Evolutionary conservation across 2,329 filamentous ascomycete genomes (phyloP), one percentile per base, ranked within the genome.

Genomic region (Phaeosphaeriaceae sp.): DNA sequence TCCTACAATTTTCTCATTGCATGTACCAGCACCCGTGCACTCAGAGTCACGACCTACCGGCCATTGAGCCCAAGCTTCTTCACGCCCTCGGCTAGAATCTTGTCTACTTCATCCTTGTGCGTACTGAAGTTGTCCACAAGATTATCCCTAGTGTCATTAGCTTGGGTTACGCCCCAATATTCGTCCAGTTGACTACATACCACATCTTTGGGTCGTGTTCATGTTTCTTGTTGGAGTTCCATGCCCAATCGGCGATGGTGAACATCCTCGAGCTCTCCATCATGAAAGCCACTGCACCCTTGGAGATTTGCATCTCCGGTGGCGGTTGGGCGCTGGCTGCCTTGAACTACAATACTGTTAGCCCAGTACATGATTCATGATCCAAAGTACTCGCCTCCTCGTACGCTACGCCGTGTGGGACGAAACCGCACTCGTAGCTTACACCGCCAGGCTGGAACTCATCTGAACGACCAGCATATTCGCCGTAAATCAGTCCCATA

Each of bases 361-460:
- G 46, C 19, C 47, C 7, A 4, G 15, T 19, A 17, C 15, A 9
- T 11, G 24, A 24, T 7, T 7, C 20, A 21, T 15, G n/a, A 6
- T 17, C 1, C 36, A 7, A 7, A n/a, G 13, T 11, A 45, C 56
- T 31, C 41, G 63, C 59, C 51, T 84, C 80, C 66, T 86, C 83
- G 60, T 86, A 86, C 0, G 85, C 85, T 51, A 79, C 78, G 22
- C 87, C 87, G 72, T 89, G 89, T 0, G 87, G 88, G 63, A 87
- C 88, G 86, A 91, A 91, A 17, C 89, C 66, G 68, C 91, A 91
- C 72, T 92, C 89, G 76, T 88, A 75, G 72, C 83, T 86, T 0
- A 86, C 85, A 17, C 86, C 86, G 3, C 84, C 87, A 31, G 87
- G 86, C 62, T 83, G 81, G 71, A 89, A 89, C 0, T 85, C 85